Base-by-base conservation (phyloP, 2,329 filamentous ascomycete species). In the Hypomyces perniciosus region DNA sequence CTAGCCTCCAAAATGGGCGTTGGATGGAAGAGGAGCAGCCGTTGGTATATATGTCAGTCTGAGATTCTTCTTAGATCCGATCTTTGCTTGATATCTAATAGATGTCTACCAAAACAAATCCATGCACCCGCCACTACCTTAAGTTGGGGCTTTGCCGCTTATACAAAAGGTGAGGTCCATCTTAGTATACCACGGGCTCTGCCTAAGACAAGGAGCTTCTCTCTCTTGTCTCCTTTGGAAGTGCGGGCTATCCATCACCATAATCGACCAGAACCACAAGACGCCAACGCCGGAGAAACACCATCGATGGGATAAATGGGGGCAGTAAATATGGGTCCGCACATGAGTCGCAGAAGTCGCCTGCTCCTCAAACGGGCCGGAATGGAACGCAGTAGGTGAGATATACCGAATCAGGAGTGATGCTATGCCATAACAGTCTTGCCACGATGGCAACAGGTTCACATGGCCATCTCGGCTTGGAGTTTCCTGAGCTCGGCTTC, bases 401-500 rank as follows among this genome's bases (percentile, higher is more conserved):
- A 35, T 8, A 8, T 8, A 35, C 8, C 33, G 2, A 8, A 12
- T 35, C 39, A 42, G 8, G 20, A 20, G 33, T 35, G 31, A 20
- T 44, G 29, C 42, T 29, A 45, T 40, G 39, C 31, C 12, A 42
- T 35, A 35, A 27, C 12, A 20, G 20, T 42, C 39, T 20, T 9
- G 13, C 8, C 41, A 27, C 30, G 20, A 27, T 13, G 8, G 33
- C 28, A 39, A 12, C 31, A 28, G n/a, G 9, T 51, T 77, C 64
- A 95, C 86, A 96, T 96, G 58, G 91, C 91, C 92, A 97, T 97
- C 72, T 96, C 92, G 34, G 90, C 91, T 68, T 95, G 90, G 60
- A 99, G 72, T 73, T 93, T 96, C 70, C 86, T 83, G 65, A 97
- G 76, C 74, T 97, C 92, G 62, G 86, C 92, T 70, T 97, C 92